Base-by-base conservation (phyloP, 805 yeast species). In the Nakazawaea ambrosiae region DNA sequence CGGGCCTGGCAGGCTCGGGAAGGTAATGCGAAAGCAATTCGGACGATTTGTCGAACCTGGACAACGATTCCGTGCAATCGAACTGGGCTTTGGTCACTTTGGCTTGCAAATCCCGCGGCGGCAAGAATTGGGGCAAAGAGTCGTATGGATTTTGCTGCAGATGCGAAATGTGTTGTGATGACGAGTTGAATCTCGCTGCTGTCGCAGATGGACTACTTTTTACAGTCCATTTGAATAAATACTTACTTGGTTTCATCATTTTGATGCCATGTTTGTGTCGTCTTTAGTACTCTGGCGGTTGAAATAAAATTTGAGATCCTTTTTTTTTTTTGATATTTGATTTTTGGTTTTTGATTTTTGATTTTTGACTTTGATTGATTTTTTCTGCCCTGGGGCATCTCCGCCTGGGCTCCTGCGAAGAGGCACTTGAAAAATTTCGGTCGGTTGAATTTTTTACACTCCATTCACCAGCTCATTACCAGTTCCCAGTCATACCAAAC, bases 1-100 rank as follows among this genome's bases (percentile, higher is more conserved):
- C 69, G 47, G 78, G 76, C 45, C 79, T 65, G 1, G 80, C 70
- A 9, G 76, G 78, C 25, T 61, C 64, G 2, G 94, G 94, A 20
- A 82, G 62, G 49, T 84, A 81, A 33, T 81, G 81, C 2, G 82
- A 72, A 18, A 85, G 58, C 14, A 85, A 55, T 40, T 71, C 71
- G 1, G 89, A 73, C 8, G 86, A 78, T 14, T 80, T 58, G 55
- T 83, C 92, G 40, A 54, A 62, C 20, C 54, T 60, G 46, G 61
- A 68, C 6, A 80, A 55, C 28, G 66, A 54, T 9, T 61, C 61
- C 33, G 55, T 49, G 42, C 80, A 67, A 45, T 73, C 73, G 38
- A 61, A 66, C 17, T 66, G 55, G 10, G 69, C 59, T n/a, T 59
- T 54, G 10, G 7, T 10, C 10, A 22, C 10, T 22, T 22, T 22